Base-by-base conservation (phyloP, 2,329 filamentous ascomycete genomes). In the Macroventuria anomochaeta region DNA sequence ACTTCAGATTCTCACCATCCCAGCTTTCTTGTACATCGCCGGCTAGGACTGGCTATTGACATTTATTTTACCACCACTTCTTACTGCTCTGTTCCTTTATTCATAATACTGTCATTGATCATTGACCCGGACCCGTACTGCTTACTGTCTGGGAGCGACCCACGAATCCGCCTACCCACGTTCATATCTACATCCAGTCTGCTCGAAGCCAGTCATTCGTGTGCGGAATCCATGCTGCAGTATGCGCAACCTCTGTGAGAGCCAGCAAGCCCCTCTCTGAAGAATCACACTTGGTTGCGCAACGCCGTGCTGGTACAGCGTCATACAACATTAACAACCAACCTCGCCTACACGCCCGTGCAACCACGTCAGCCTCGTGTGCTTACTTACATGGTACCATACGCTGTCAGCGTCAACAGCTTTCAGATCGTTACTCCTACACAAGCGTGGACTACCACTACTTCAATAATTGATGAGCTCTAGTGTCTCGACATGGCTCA, bases 301-400 rank as follows among this genome's bases (percentile, higher is more conserved):
- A 29, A 38, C 33, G 12, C 26, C 29, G 17, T 12, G 17, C 13
- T 7, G 10, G 32, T 15, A 20, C 7, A 34, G 13, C 11, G 43
- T 46, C 29, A 44, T 28, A 48, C 51, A 29, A 34, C 44, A 49
- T 31, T 11, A 20, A 29, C 5, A 20, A 21, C 33, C 21, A 48
- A 32, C 28, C 18, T 43, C 34, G 34, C 34, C 25, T 43, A 47
- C 17, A 26, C 32, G 38, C 31, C 32, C 8, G 38, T 43, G 32
- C 11, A 6, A 44, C 51, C 39, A 32, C 39, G 51, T 49, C 34
- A 44, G 39, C 40, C 33, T 49, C 28, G n/a, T 38, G 20, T 37
- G 44, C 51, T 43, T 37, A 34, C 43, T 21, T 41, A 20, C 34
- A 26, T 25, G 29, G 21, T 18, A 44, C 15, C 34, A 17, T 29